Percentiles rank a stretch among this genome's conserved stretches.
Evolutionary conservation across 2,329 filamentous ascomycete genomes (phyloP).

Genomic region (Paraconiothyrium brasiliense): DNA sequence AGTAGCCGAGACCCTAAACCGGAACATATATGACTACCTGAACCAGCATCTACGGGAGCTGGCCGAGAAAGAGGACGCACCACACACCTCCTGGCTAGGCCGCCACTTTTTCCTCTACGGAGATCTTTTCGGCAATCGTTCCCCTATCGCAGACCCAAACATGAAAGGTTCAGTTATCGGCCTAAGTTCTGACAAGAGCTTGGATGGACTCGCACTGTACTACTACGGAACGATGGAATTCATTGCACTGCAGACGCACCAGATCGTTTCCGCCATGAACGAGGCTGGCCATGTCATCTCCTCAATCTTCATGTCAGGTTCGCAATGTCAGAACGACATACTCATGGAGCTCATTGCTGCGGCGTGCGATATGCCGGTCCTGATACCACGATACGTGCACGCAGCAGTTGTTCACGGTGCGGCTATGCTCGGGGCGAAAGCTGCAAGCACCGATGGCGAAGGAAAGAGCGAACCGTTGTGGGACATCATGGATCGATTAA

Average conservation of each 20-base stretch:
- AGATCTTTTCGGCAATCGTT: constrained; percentile 95
- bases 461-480: constrained; percentile 88
- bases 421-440: constrained; percentile 97
- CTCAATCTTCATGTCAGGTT: constrained; percentile 98
- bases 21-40: constrained; percentile 94
- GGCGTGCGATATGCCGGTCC: constrained; percentile 88
- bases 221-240: constrained; percentile 99
- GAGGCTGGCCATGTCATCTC: constrained; percentile 83
- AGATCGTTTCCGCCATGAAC: constrained; percentile 97
- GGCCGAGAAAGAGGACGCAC: constrained; percentile 73
- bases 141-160: constrained; percentile 87
- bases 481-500: constrained; percentile 98
- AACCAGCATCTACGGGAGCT: constrained; percentile 86
- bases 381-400: constrained; percentile 93
- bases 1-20: constrained; percentile 80
- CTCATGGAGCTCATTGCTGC: constrained; percentile 92
- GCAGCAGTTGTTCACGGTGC: constrained; percentile 98
- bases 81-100: constrained; percentile 82
- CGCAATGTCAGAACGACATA: constrained; percentile 94
- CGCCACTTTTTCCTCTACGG: constrained; percentile 99
- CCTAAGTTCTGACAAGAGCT: constrained; percentile 83
- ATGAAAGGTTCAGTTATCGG: constrained; percentile 94
- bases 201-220: constrained; percentile 86
- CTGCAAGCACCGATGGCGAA: constrained; percentile 81
- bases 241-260: constrained; percentile 94